Evolutionary conservation across 192 early-diverging fungal genomes (phyloP), one percentile per base, ranked within the genome.

Genomic region (Podochytrium sp.): DNA sequence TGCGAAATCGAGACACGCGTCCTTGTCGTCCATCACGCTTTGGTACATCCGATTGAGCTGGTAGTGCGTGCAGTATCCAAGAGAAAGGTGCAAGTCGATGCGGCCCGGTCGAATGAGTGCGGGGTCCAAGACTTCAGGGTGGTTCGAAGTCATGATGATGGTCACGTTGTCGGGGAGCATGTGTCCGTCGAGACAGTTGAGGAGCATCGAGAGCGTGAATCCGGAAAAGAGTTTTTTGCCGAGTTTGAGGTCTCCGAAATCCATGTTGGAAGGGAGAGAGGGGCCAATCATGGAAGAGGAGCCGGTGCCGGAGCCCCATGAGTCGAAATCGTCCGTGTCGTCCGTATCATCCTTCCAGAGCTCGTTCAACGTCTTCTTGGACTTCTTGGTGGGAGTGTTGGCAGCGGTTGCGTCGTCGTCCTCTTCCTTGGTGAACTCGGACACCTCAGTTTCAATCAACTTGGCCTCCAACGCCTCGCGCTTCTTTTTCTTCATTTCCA

Each of bases 81-180:
- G 76, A 50, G 86, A 76, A 12, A 90, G 66, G 68, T 86, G 86
- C n/a, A 90, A 30, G 66, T 90, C 89, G 77, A 90, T 90, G 27
- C 89, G 82, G 55, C 87, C 89, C 18, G 89, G 84, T 25, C 89
- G 77, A 56, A 86, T 85, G 6, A 89, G 74, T 10, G 89, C 89
- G n/a, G 89, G 85, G 72, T 90, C 89, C 29, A 90, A 66, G 27
- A 79, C 52, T 57, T 90, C 87, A 16, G 84, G 72, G 63, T 90
- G 88, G 75, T 90, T 90, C 1, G 87, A 80, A 2, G 89, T 90
- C 87, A 90, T 89, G 64, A 90, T 85, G 52, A 90, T 80, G n/a
- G 90, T 77, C 29, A 83, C 84, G 25, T 87, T 77, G 53, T 85
- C 80, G 29, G 72, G 65, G 16, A 90, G 49, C 42, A 83, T 88